These are phyloP conservation scores for Vitis rotundifolia DNA, from an alignment of 164 flowering plant genomes.

Conservation along the genomic window DNA sequence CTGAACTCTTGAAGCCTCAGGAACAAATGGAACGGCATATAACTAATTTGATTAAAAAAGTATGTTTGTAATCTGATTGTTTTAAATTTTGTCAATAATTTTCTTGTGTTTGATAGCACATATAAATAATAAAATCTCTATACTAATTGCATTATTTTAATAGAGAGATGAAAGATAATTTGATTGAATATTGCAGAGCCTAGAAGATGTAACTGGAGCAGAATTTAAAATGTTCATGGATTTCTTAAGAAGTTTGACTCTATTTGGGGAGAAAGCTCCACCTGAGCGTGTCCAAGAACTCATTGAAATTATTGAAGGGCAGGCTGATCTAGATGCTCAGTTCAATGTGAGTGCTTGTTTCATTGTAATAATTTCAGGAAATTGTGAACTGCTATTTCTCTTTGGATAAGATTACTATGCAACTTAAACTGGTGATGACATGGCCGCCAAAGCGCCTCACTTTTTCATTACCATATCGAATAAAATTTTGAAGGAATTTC, in stretches of 20 bases:
- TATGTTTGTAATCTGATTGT: slow-evolving; percentile 18
- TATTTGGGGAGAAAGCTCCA: slow-evolving; percentile 90
- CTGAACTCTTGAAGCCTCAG: slow-evolving; percentile 84
- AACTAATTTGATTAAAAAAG: slow-evolving; percentile 89
- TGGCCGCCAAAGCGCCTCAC: too few species aligned
- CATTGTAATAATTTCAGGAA: background rate
- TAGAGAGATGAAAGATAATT: slow-evolving; percentile 6
- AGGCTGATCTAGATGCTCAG: slow-evolving; percentile 92
- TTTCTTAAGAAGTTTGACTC: slow-evolving; percentile 74
- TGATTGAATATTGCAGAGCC: slow-evolving; percentile 57
- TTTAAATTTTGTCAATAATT: background rate
- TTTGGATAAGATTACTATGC: background rate
- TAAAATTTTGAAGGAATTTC: too few species aligned
- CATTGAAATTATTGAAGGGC: slow-evolving; percentile 82
- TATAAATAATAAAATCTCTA: background rate
- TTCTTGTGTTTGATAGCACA: background rate
- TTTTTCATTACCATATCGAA: too few species aligned
- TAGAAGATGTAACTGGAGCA: slow-evolving; percentile 94
- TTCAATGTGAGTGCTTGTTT: slow-evolving; percentile 66
- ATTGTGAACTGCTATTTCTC: background rate
- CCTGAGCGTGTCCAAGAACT: slow-evolving; percentile 83
- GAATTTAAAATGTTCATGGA: slow-evolving; percentile 98
- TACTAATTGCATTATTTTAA: background rate
- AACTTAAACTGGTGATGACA: too few species aligned
- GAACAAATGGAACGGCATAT: slow-evolving; percentile 96